Percentiles rank a stretch among this genome's conserved stretches.
Conservation (phyloP, 345 rosid species). For the Zanthoxylum bungeanum region DNA sequence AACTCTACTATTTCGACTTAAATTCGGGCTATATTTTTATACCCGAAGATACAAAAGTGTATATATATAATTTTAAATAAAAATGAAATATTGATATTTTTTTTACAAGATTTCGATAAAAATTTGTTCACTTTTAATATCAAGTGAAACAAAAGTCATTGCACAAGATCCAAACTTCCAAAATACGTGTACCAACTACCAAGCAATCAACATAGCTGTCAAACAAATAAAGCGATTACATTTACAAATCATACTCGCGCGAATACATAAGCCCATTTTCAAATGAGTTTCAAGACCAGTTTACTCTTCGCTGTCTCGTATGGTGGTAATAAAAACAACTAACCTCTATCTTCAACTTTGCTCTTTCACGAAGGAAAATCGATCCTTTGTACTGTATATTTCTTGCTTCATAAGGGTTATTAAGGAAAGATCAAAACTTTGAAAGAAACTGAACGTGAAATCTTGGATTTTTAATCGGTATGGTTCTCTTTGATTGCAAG, state of each 20-base stretch:
- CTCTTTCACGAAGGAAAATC: slow-evolving; percentile 55
- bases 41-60: no score
- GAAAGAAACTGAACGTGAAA: slow-evolving; percentile 15
- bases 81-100: no score
- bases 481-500: slow-evolving; percentile 17
- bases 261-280: background rate
- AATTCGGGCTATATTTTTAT: no score
- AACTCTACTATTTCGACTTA: no score
- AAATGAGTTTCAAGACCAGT: slow-evolving; percentile 21
- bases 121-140: no score
- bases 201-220: slow-evolving; percentile 12
- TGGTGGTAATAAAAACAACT: slow-evolving; percentile 22
- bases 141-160: no score
- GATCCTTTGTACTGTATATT: no score
- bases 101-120: no score
- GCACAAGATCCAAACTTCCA: slow-evolving; percentile 8
- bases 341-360: slow-evolving; percentile 34
- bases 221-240: slow-evolving; percentile 13
- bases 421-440: background rate
- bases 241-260: background rate
- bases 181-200: slow-evolving; percentile 11
- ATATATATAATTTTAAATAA: no score
- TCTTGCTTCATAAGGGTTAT: slow-evolving; percentile 7
- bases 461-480: slow-evolving; percentile 22
- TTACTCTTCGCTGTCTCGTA: slow-evolving; percentile 22